Base-by-base conservation (phyloP, 371 early-diverging fungal species). In the Zancudomyces culisetae region DNA sequence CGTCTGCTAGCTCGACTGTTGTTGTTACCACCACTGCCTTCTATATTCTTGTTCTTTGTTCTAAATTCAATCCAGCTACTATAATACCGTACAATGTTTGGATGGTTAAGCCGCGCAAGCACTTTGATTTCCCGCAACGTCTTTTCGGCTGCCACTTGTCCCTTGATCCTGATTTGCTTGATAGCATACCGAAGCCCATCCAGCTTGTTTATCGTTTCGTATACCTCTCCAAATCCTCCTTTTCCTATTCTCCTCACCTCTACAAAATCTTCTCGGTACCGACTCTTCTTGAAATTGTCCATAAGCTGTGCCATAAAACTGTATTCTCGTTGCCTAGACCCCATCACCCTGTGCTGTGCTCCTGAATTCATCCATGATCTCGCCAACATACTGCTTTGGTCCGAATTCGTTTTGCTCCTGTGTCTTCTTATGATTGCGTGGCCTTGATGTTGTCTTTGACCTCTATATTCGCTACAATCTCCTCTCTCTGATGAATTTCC, bases 181-280 rank as follows among this genome's bases (percentile, higher is more conserved):
- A 96, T 72, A 0, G 97, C 97, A 60, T 94, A 94, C 29, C 80
- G 75, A 19, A 80, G 76, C 10, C 76, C 83, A 58, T 93, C 93
- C 45, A 89, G 60, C 55, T 75, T 74, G 62, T 95, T 85, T 28
- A 67, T 57, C 10, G 69, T 83, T 52, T 79, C 70, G 61, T 69
- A 85, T 1, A 95, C 98, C 28, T 75, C 77, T 1, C 95, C 98
- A 68, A 93, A 97, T 2, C 95, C 97, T 26, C 98, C 98, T 43
- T 77, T 76, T 10, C 98, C 97, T 6, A 95, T 68, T 27, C 75
- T 60, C 4, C 68, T 59, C 3, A 86, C 55, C 62, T 90, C 85
- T 1, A 72, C 66, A 74, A 90, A 93, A 60, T 94, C 94, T 50
- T 81, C 80, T 15, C 61, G 61, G 62, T 90, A 94, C 3, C 91